Conservation (phyloP, 345 rosid species). For the Reutealis trisperma region DNA sequence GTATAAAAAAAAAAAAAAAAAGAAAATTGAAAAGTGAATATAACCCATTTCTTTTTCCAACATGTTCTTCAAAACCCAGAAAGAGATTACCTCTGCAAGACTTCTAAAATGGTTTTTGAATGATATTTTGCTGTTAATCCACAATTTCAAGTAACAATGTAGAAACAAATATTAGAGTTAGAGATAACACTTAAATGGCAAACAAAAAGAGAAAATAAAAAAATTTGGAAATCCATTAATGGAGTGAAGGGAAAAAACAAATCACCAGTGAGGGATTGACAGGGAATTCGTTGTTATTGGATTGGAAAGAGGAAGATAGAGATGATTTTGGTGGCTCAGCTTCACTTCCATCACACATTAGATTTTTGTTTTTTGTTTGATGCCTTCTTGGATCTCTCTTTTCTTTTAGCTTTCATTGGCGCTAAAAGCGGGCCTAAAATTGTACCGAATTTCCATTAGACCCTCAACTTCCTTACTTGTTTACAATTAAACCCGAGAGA, state of each 20-base stretch:
- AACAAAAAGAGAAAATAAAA: neutral
- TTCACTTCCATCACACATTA: conserved; percentile 28
- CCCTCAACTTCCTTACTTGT: too few relatives aligned
- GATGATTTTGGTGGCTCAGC: conserved; percentile 21
- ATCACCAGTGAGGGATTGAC: conserved; percentile 20
- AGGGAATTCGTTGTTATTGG: conserved; percentile 2
- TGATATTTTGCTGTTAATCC: conserved; percentile 13
- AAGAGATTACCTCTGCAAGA: conserved; percentile 29
- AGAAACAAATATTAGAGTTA: neutral
- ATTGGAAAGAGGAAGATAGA: neutral
- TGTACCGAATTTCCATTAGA: too few relatives aligned
- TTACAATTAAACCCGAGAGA: too few relatives aligned
- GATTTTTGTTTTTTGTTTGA: neutral
- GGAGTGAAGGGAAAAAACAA: neutral
- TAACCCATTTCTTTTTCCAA: neutral
- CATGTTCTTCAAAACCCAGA: neutral
- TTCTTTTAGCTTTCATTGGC: neutral
- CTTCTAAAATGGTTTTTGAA: conserved; percentile 16
- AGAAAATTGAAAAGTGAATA: neutral
- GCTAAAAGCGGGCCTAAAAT: neutral
- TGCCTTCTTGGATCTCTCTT: neutral
- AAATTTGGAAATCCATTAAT: neutral
- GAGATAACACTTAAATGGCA: neutral
- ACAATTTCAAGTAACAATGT: conserved; percentile 16
- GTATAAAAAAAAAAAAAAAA: neutral